phyloP scores from a whole-genome alignment of 169 alveolate genomes.

The Plasmodium sp. region DNA sequence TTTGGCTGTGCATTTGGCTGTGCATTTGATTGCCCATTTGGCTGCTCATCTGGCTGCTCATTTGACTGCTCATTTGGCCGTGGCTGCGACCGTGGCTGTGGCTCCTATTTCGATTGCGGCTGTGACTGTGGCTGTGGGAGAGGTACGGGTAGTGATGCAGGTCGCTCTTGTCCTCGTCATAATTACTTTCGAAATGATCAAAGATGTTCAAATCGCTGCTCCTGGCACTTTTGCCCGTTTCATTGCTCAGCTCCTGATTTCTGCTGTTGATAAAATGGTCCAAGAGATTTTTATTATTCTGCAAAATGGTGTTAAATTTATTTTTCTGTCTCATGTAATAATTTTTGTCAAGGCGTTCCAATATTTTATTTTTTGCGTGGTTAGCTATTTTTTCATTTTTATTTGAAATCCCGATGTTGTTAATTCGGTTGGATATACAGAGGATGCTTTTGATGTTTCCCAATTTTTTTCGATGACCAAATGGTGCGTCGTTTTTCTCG shows the following conservation, averaged over 20 bases:
- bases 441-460: constrained; percentile 30
- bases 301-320: neutral
- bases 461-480: neutral
- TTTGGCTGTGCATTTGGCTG: neutral
- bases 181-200: neutral
- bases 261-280: constrained; percentile 1
- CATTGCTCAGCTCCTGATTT: neutral
- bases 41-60: neutral
- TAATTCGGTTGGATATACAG: constrained; percentile 15
- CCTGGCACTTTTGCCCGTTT: neutral
- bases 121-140: neutral
- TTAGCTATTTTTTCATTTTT: neutral
- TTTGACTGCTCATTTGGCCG: neutral
- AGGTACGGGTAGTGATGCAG: neutral
- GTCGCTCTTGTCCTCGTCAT: neutral
- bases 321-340: constrained; percentile 1
- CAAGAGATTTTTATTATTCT: constrained; percentile 2
- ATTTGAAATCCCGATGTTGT: constrained; percentile 5
- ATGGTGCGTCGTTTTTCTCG: neutral
- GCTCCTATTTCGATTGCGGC: neutral
- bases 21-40: neutral
- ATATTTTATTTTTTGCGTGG: neutral
- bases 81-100: neutral
- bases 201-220: neutral
- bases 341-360: constrained; percentile 4